Base-by-base conservation (phyloP, 805 yeast genomes). In the Brettanomyces sp. region DNA sequence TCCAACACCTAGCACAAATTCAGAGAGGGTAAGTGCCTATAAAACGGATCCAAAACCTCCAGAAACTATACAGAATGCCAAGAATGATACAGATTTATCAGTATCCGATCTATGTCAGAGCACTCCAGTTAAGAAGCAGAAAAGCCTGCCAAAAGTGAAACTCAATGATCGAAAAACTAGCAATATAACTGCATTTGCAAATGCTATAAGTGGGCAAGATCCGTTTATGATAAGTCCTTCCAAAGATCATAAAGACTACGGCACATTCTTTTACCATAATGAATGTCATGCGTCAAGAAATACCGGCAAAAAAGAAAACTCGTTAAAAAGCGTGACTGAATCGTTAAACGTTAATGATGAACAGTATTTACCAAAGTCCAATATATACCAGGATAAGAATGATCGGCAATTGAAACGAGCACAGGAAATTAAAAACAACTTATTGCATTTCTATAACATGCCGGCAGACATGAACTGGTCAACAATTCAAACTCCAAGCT, bases 271-370 rank as follows among this genome's bases (percentile, higher is more conserved):
- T 28, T 28, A 28, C 32, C 32, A 28, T 9, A 28, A 9, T 9
- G 11, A 28, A 28, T 18, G 2, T 18, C 18, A 1, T 18, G 32
- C 32, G 3, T 9, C 11, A 9, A 30, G 8, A 4, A 14, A 37
- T n/a, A 13, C 3, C 18, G 14, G 24, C 35, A n/a, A 24, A 43
- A n/a, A 34, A 28, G 14, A n/a, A 18, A 21, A 18, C 18, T 22
- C 33, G 46, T 4, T 9, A 34, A 46, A n/a, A 57, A 56, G 21
- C 60, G 60, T 42, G 64, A 18, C 18, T 18, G 65, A 14, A 58
- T 60, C 3, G 53, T 52, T 50, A 18, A 36, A 12, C 38, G 2
- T 8, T n/a, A 13, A 36, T 3, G 12, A 36, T 36, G 22, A 36
- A 7, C 38, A 36, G 13, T 14, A 36, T 13, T 18, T 14, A 36